These are phyloP conservation scores for Gossypium aridum DNA, from an alignment of 441 rosid genomes.

Conservation along the genomic window DNA sequence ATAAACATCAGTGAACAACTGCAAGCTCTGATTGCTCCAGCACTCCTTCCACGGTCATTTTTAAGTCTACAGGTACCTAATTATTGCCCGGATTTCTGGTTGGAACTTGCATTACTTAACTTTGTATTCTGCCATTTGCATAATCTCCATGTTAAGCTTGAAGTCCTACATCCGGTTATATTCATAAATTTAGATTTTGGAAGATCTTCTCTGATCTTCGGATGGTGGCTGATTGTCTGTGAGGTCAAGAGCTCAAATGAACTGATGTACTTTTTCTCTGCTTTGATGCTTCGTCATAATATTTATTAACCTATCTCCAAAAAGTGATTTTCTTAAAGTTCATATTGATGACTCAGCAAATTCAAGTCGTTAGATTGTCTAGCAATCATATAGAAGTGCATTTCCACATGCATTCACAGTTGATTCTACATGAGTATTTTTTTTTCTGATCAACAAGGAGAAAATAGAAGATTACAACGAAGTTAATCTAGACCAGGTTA, in stretches of 20 bases:
- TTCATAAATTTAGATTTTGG: background rate
- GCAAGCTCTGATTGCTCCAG: constrained; percentile 86
- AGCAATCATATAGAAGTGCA: background rate
- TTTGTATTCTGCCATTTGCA: background rate
- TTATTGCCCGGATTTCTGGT: background rate
- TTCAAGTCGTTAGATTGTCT: background rate
- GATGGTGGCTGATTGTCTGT: background rate
- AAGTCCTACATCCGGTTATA: background rate
- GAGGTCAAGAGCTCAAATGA: background rate
- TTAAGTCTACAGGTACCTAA: constrained; percentile 64
- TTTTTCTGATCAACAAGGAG: background rate
- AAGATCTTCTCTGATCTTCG: constrained; percentile 7
- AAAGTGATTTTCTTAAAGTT: background rate
- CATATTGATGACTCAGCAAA: background rate
- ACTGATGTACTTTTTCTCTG: background rate
- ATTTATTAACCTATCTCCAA: background rate
- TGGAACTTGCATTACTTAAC: constrained; percentile 7
- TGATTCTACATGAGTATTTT: background rate
- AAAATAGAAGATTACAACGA: too few relatives aligned
- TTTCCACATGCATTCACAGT: background rate
- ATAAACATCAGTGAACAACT: constrained; percentile 70
- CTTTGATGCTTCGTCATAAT: background rate
- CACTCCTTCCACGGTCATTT: constrained; percentile 74
- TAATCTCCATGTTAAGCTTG: background rate
- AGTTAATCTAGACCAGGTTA: too few relatives aligned